Evolutionary conservation across 2,329 filamentous ascomycete genomes (phyloP).

Genomic region (Fusarium pseudograminearum): DNA sequence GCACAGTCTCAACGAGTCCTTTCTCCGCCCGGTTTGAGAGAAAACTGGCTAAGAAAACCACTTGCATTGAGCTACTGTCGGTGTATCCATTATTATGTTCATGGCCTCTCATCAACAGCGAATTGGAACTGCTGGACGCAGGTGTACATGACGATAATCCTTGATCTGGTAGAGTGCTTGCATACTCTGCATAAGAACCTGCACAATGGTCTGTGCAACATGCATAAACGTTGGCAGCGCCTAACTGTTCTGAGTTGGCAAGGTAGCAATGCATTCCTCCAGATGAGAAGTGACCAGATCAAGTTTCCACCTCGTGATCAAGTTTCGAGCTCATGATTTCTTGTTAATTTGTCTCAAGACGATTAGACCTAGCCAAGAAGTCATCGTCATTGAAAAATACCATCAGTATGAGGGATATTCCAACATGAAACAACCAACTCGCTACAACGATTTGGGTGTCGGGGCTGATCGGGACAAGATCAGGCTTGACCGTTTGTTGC

Average conservation of each 20-base stretch:
- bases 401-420: neutral
- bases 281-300: neutral
- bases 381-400: neutral
- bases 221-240: neutral
- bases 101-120: neutral
- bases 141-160: neutral
- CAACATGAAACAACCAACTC: neutral
- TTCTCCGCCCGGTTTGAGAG: neutral
- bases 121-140: neutral
- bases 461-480: neutral
- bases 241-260: neutral
- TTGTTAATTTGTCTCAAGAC: neutral
- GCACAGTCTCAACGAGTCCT: neutral
- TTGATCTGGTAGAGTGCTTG: constrained; percentile 8
- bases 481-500: constrained; percentile 12
- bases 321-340: neutral
- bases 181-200: constrained; percentile 2
- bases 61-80: neutral
- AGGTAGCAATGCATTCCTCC: constrained; percentile 2
- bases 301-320: constrained; percentile 4
- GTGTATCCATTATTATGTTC: constrained; percentile 2
- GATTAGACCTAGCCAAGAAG: neutral
- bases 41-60: neutral
- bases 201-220: constrained; percentile 8
- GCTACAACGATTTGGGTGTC: constrained; percentile 3